These are phyloP conservation scores for Neurospora tetraspora DNA, from an alignment of 495 filamentous ascomycete species.

Conservation along the genomic window DNA sequence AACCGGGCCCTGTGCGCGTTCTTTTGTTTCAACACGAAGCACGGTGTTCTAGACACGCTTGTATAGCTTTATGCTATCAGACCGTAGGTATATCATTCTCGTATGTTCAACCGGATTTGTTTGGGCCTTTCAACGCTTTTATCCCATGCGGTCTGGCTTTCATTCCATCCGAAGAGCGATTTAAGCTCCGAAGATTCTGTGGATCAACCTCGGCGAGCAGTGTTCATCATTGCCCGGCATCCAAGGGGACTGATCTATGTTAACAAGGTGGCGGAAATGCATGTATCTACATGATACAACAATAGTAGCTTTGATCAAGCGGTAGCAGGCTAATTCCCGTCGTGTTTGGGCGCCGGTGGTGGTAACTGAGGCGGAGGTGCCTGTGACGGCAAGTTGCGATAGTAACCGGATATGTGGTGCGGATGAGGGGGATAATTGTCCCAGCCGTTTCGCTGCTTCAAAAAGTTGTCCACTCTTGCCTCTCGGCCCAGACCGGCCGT, in stretches of 20 bases:
- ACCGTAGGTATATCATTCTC: background rate
- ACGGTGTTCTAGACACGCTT: background rate
- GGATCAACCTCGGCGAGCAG: background rate
- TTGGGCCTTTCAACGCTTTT: constrained; percentile 10
- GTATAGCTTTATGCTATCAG: background rate
- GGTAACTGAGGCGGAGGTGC: background rate
- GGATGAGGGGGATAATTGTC: constrained; percentile 9
- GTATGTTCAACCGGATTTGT: background rate
- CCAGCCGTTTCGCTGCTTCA: constrained; percentile 52
- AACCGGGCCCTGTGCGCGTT: background rate
- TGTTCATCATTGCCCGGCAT: background rate
- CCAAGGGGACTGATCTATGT: background rate
- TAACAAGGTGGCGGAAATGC: background rate
- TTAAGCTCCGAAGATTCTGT: background rate
- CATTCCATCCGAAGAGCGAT: constrained; percentile 15
- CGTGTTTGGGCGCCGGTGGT: background rate
- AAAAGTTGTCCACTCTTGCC: constrained; percentile 61
- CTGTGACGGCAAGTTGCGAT: background rate
- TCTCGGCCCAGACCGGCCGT: constrained; percentile 42
- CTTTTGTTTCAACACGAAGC: background rate
- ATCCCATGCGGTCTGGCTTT: constrained; percentile 15
- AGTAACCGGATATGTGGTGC: background rate
- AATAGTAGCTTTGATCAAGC: background rate
- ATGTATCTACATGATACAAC: background rate
- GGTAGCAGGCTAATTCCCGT: background rate